Evolutionary conservation across 768 basidiomycete genomes (phyloP), one percentile per base, ranked within the genome.

Genomic region (Leccinum longicurvipes): DNA sequence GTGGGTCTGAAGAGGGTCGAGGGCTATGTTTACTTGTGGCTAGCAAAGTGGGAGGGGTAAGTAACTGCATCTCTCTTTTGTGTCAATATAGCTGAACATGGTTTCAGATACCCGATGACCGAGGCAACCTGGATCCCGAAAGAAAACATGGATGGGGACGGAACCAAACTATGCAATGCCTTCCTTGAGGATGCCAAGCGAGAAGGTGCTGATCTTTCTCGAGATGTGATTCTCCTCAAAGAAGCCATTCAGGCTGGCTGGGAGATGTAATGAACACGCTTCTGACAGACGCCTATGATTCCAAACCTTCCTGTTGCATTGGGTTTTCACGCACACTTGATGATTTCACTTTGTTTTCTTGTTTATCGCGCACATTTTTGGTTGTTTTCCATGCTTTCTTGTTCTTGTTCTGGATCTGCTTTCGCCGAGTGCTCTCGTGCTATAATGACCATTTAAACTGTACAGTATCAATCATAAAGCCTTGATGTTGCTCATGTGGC

Each of bases 1-100:
- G 63, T 73, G 0, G 72, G 70, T 24, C 64, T 70, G 42, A 62
- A 64, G 25, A 55, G 44, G 11, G 15, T 48, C 3, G 60, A 66
- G 2, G 53, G 54, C 6, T 59, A 56, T 24, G 15, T 54, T 1
- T 66, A 56, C 39, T 4, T 59, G 46, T 73, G 68, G 68, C 50
- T 73, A 29, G 70, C 68, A 15, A 72, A 71, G 47, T 71, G 70
- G 70, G 71, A 71, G 0, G 72, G 71, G 71, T 73, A 21, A 50
- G 62, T 6, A 14, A 28, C n/a, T 3, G 15, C n/a, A 15, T 41
- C 31, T 27, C 1, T 25, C 15, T n/a, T n/a, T n/a, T n/a, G 14
- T 34, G 25, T 4, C 21, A 15, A 15, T 1, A 25, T 6, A 29
- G 17, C 42, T 53, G 47, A 56, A 5, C 28, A 10, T 31, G 17